Evolutionary conservation across 2,329 filamentous ascomycete species (phyloP), one percentile per base, ranked within the genome.

Genomic region (Xylogone sp.): DNA sequence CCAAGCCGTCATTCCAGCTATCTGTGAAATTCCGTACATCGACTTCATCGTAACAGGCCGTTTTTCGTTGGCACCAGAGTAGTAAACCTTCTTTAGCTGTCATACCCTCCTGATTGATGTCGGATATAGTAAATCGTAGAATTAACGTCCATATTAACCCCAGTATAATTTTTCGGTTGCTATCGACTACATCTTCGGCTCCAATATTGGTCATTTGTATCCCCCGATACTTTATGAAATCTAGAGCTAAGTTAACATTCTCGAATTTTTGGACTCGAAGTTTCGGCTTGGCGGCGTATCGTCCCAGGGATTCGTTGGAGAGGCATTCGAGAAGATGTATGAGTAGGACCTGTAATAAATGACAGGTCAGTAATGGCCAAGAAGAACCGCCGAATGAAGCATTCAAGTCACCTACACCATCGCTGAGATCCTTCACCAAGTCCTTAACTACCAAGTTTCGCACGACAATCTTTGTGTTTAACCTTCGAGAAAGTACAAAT

Each of bases 141-240:
- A 99, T 99, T 56, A 99, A 78, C 5, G 92, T 99, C 94, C 94
- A 99, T 71, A 99, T 97, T 62, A 99, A 77, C 24, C 94, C 94
- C 24, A 99, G 78, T 54, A 97, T 96, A 65, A 99, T 97, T 78
- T 97, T 99, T 61, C 88, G 83, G 70, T 97, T 99, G 31, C 94
- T 94, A 69, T 99, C 93, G 24, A 99, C 94, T 21, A 99, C 90
- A 78, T 99, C 94, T 71, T 97, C 94, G 7, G 94, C 94, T 49
- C 94, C 94, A 64, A 97, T 97, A 62, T 99, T 99, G 60, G 91
- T 97, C 86, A 99, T 90, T 69, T 96, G 93, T 57, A 99, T 97
- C 19, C 90, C 87, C 61, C 91, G 79, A 52, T 83, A 85, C 67
- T 89, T 95, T 74, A 99, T 91, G 65, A 94, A 99, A 71, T 97